phyloP scores from a whole-genome alignment of 345 rosid species.

The Geranium brycei region DNA sequence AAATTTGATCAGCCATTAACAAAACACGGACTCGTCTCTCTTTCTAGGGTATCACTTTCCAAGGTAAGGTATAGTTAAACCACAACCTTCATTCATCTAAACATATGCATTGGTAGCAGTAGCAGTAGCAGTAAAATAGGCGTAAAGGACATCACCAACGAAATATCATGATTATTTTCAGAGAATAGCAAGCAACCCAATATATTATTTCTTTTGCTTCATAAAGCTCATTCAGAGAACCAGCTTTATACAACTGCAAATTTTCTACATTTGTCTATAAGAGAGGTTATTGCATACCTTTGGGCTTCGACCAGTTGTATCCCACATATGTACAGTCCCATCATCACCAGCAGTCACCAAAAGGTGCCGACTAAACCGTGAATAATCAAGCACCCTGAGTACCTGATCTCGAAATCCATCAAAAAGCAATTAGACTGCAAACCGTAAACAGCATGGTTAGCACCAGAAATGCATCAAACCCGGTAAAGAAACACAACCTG shows the following conservation, averaged over 20 bases:
- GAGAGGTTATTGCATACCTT: conserved; percentile 37
- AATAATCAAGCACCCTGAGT: conserved; percentile 91
- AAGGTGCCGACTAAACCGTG: conserved; percentile 78
- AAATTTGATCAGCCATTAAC: too few relatives aligned
- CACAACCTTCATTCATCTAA: too few relatives aligned
- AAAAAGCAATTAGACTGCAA: conserved; percentile 29
- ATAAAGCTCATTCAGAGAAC: too few relatives aligned
- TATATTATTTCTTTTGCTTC: too few relatives aligned
- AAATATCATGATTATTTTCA: too few relatives aligned
- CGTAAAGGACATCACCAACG: too few relatives aligned
- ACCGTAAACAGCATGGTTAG: conserved; percentile 12
- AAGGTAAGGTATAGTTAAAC: too few relatives aligned
- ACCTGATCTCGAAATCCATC: conserved; percentile 70
- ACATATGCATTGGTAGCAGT: too few relatives aligned
- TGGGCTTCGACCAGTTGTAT: conserved; percentile 78
- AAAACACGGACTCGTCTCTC: too few relatives aligned
- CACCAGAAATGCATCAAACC: conserved; percentile 6
- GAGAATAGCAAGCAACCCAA: too few relatives aligned
- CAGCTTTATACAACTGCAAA: background rate
- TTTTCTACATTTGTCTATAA: background rate
- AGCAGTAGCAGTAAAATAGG: too few relatives aligned
- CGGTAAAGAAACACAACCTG: conserved; percentile 54
- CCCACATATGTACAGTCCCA: conserved; percentile 95
- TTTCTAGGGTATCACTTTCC: too few relatives aligned
- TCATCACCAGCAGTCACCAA: conserved; percentile 97